A percentile compares a stretch with the other conserved stretches of the same genome.
Conservation (phyloP, 1,284 basidiomycete species). For the Malassezia slooffiae region DNA sequence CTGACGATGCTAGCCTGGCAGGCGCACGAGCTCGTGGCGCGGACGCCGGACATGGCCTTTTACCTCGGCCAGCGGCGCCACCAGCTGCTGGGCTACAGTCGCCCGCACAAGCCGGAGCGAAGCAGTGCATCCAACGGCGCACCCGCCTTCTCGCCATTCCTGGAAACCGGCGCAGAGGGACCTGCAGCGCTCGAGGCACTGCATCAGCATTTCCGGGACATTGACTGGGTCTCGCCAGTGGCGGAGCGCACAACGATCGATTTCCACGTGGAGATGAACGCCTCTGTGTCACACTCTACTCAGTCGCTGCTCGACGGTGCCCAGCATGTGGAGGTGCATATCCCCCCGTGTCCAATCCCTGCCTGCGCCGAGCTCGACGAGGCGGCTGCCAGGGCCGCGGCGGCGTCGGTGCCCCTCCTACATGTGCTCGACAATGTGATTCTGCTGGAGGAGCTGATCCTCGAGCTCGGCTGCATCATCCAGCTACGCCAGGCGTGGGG, state of each 20-base stretch:
- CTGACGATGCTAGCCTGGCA: constrained; percentile 1
- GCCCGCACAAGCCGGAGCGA: too few relatives aligned
- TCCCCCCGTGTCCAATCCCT: background rate
- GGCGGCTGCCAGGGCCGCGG: too few relatives aligned
- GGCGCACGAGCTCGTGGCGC: background rate
- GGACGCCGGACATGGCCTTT: constrained; percentile 5
- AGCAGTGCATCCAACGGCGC: too few relatives aligned
- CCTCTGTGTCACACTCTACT: too few relatives aligned
- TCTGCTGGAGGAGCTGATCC: constrained; percentile 85
- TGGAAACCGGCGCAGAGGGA: too few relatives aligned
- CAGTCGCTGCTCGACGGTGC: background rate
- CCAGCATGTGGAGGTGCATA: background rate
- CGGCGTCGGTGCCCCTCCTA: background rate
- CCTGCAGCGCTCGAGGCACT: too few relatives aligned
- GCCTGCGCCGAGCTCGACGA: too few relatives aligned
- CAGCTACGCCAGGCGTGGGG: constrained; percentile 51
- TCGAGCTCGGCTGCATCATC: constrained; percentile 79
- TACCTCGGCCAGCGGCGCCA: constrained; percentile 4
- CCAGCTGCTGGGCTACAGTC: background rate
- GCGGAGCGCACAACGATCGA: too few relatives aligned
- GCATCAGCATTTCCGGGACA: too few relatives aligned
- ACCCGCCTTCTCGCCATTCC: too few relatives aligned
- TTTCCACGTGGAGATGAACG: too few relatives aligned
- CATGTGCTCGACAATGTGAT: constrained; percentile 80
- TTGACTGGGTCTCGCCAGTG: too few relatives aligned